phyloP scores from a whole-genome alignment of 2,329 filamentous ascomycete species.

The Cytospora paraplurivora region DNA sequence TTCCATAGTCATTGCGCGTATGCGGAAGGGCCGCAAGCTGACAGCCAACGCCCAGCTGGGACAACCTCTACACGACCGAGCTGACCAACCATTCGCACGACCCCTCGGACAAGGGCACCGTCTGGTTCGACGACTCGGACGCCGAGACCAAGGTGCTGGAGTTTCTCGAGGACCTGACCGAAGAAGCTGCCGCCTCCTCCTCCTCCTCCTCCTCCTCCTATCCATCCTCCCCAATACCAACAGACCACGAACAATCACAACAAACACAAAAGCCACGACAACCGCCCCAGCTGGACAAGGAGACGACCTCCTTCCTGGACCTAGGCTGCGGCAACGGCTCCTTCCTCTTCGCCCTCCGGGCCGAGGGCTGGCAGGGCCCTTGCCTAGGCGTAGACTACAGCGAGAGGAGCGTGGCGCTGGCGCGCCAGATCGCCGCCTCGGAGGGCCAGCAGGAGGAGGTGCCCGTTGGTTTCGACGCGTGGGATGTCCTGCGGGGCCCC shows the following conservation, averaged over 20 bases:
- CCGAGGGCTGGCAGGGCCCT: slow-evolving; percentile 62
- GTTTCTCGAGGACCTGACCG: slow-evolving; percentile 56
- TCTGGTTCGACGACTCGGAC: slow-evolving; percentile 95
- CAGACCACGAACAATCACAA: background rate
- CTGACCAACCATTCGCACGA: slow-evolving; percentile 71
- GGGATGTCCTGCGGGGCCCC: slow-evolving; percentile 62
- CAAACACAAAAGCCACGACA: background rate
- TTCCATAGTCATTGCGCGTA: slow-evolving; percentile 9
- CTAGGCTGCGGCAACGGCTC: slow-evolving; percentile 94
- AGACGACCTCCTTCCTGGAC: slow-evolving; percentile 70
- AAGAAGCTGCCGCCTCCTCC: slow-evolving; percentile 8
- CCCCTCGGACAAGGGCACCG: slow-evolving; percentile 78
- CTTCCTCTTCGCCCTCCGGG: slow-evolving; percentile 78
- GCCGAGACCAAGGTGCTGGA: slow-evolving; percentile 79
- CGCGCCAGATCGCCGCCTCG: slow-evolving; percentile 60
- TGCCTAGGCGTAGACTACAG: slow-evolving; percentile 93
- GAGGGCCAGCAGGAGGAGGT: slow-evolving; percentile 27
- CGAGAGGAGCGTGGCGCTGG: slow-evolving; percentile 71
- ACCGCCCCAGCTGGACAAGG: slow-evolving; percentile 28
- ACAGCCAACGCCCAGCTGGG: slow-evolving; percentile 61
- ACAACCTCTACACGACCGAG: slow-evolving; percentile 71
- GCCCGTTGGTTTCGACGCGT: slow-evolving; percentile 52
- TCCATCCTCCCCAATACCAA: background rate
- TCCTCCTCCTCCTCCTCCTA: background rate
- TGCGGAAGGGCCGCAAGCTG: slow-evolving; percentile 14